These are phyloP conservation scores for Paracoccidioides lutzii DNA, from an alignment of 2,329 filamentous ascomycete species.

Conservation along the genomic window DNA sequence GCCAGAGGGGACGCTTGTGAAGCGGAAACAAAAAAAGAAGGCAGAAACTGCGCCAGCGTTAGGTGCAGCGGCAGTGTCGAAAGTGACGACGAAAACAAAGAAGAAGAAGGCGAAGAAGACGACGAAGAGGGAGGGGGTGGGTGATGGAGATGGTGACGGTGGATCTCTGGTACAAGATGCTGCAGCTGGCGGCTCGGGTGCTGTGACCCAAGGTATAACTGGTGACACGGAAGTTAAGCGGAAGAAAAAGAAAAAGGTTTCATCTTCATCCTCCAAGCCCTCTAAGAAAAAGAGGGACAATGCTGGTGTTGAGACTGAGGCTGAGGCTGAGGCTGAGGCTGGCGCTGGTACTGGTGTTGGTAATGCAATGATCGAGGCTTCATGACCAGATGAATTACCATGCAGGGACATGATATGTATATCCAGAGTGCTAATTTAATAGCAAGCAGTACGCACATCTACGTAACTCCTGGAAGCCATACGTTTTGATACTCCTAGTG, in stretches of 20 bases:
- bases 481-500: no score
- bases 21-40: constrained; percentile 51
- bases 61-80: neutral
- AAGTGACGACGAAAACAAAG: constrained; percentile 14
- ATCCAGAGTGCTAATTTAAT: no score
- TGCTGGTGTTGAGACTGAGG: neutral
- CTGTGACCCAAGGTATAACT: no score
- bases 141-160: neutral
- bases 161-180: no score
- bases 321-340: neutral
- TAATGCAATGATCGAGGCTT: neutral
- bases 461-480: no score
- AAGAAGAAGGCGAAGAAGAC: constrained; percentile 10
- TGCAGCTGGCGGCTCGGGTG: no score
- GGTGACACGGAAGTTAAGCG: constrained; percentile 5
- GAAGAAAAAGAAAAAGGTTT: constrained; percentile 8
- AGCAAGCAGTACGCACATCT: no score
- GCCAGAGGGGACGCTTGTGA: constrained; percentile 34
- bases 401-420: no score
- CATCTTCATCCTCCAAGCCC: neutral
- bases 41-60: constrained; percentile 19
- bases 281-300: constrained; percentile 2
- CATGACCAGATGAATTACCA: neutral
- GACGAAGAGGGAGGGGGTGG: neutral
- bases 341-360: neutral